These are phyloP conservation scores for Aspergillus fructus DNA, from an alignment of 2,329 filamentous ascomycete species.

Conservation along the genomic window DNA sequence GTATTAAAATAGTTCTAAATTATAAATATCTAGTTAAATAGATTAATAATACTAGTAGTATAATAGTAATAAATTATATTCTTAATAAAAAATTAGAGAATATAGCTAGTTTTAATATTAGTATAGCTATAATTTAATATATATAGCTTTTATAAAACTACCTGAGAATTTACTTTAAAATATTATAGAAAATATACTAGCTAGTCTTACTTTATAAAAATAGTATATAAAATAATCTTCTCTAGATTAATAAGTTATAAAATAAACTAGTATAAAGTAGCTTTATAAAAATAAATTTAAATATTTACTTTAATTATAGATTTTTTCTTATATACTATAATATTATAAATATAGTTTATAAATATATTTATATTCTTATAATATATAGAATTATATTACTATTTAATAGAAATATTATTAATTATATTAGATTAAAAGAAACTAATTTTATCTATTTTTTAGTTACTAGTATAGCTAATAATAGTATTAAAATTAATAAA, in stretches of 20 bases:
- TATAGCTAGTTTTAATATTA: not conserved
- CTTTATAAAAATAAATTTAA: not conserved
- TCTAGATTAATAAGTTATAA: not conserved
- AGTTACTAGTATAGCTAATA: no score
- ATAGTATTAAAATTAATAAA: no score
- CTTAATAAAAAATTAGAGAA: not conserved
- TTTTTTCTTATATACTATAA: not conserved
- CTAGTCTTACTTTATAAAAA: not conserved
- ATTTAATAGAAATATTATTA: no score
- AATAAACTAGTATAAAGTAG: not conserved
- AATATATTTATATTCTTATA: no score
- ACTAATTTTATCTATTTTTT: no score
- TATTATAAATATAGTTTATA: not conserved
- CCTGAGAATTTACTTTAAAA: not conserved
- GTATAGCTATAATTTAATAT: not conserved
- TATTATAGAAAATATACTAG: not conserved
- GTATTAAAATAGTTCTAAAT: not conserved
- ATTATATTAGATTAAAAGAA: no score
- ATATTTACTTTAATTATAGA: not conserved
- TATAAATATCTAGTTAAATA: not conserved
- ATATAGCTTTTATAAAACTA: not conserved
- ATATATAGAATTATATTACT: no score
- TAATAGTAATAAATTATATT: not conserved
- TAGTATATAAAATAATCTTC: not conserved
- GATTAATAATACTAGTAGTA: not conserved